Percentiles rank a stretch among this genome's conserved stretches.
Evolutionary conservation across 179 eudicot genomes (phyloP).

Genomic region (Silene vulgaris): DNA sequence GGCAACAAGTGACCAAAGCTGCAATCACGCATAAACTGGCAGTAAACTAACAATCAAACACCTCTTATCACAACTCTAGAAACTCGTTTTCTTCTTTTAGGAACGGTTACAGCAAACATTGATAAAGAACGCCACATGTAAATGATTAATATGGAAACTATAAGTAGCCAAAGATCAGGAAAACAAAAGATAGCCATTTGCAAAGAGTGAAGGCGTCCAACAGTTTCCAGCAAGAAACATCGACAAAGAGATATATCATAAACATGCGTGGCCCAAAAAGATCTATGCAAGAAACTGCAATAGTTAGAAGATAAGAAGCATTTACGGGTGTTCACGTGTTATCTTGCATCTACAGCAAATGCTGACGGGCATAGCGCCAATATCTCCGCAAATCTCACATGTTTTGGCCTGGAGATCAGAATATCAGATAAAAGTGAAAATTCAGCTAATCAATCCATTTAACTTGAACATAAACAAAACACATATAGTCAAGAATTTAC

Average conservation of each 20-base stretch:
- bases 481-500: slow-evolving; percentile 7
- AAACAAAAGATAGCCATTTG: neutral
- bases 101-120: neutral
- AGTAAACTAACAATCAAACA: no score
- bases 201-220: neutral
- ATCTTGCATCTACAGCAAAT: slow-evolving; percentile 29
- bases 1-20: no score
- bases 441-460: neutral
- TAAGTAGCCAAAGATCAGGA: neutral
- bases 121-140: neutral
- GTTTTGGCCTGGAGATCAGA: slow-evolving; percentile 31
- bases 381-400: slow-evolving; percentile 33
- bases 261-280: neutral
- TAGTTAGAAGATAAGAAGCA: slow-evolving; percentile 9
- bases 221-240: slow-evolving; percentile 15
- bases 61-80: neutral
- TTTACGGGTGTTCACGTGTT: slow-evolving; percentile 31
- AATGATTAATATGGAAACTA: neutral
- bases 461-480: neutral
- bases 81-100: neutral
- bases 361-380: slow-evolving; percentile 19
- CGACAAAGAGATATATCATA: neutral
- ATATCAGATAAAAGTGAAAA: slow-evolving; percentile 11
- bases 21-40: no score
- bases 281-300: slow-evolving; percentile 9